These are phyloP conservation scores for Peribolospora kevripleyi DNA, from an alignment of 768 basidiomycete genomes.

Conservation along the genomic window DNA sequence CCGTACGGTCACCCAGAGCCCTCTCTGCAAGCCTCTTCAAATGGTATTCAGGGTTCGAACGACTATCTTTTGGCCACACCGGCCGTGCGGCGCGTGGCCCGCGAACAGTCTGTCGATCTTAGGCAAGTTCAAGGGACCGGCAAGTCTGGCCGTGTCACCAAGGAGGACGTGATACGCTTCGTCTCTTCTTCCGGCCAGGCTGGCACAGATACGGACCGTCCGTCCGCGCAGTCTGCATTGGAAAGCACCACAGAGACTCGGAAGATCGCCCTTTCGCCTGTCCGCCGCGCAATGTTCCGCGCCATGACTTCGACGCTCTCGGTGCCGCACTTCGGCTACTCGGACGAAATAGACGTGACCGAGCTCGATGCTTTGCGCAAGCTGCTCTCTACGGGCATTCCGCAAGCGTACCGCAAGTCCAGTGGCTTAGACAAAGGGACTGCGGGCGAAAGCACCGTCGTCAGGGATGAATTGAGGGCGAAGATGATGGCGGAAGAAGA, in stretches of 20 bases:
- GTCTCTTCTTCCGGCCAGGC: not conserved
- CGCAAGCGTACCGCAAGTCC: slow-evolving; percentile 1
- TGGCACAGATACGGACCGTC: not conserved
- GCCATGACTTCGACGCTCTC: slow-evolving; percentile 55
- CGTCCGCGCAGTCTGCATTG: not conserved
- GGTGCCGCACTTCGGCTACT: slow-evolving; percentile 55
- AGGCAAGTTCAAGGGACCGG: slow-evolving; percentile 42
- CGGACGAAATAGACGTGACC: slow-evolving; percentile 12
- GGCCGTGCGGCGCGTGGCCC: slow-evolving; percentile 52
- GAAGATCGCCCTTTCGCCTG: slow-evolving; percentile 31
- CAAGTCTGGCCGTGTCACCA: slow-evolving; percentile 48
- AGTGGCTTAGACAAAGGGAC: not conserved
- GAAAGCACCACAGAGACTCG: not conserved
- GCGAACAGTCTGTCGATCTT: slow-evolving; percentile 39
- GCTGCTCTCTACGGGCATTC: slow-evolving; percentile 3
- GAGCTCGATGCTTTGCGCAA: slow-evolving; percentile 8
- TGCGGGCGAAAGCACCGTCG: not conserved
- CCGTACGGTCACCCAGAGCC: not conserved
- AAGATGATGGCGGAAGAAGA: not conserved
- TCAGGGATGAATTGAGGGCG: not conserved
- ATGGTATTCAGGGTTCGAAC: not conserved
- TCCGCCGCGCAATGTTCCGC: slow-evolving; percentile 66
- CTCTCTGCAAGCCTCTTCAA: too few species aligned
- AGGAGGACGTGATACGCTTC: slow-evolving; percentile 29
- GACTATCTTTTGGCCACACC: slow-evolving; percentile 40